Conservation (phyloP, 176 grass and related monocot species). For the Musa itinerans region DNA sequence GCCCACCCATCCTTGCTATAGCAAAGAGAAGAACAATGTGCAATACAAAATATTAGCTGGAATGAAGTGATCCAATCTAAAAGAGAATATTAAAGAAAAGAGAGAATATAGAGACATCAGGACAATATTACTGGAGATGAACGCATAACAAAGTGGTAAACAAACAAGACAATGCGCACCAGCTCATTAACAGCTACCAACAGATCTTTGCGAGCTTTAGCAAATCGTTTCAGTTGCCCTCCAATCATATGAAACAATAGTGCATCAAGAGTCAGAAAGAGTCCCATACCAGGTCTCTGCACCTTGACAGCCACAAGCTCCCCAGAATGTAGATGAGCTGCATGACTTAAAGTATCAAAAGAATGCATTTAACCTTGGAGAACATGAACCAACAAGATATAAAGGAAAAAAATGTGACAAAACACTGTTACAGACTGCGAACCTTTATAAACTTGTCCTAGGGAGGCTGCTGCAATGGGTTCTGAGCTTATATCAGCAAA, state of each 20-base stretch:
- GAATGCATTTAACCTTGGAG: constrained; percentile 64
- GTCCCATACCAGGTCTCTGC: constrained; percentile 87
- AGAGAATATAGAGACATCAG: background rate
- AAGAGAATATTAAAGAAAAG: background rate
- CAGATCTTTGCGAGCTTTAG: constrained; percentile 94
- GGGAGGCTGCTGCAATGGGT: constrained; percentile 81
- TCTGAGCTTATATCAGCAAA: constrained; percentile 80
- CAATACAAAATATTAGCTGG: background rate
- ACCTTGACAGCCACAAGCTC: constrained; percentile 95
- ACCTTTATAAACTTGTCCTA: constrained; percentile 99
- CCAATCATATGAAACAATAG: constrained; percentile 97
- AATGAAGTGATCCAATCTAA: background rate
- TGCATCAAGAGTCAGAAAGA: constrained; percentile 78
- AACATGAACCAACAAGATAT: constrained; percentile 25
- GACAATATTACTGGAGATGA: background rate
- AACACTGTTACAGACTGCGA: constrained; percentile 27
- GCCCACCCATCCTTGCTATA: background rate
- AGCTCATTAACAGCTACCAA: constrained; percentile 93
- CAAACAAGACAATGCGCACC: constrained; percentile 28
- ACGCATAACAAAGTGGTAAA: background rate
- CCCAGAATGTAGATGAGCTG: constrained; percentile 94
- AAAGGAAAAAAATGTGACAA: background rate
- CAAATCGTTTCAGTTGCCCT: constrained; percentile 89
- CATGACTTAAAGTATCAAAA: constrained; percentile 98
- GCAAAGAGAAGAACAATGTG: background rate